Percentiles rank a stretch among this genome's conserved stretches.
These are phyloP conservation scores for Cinchona pubescens DNA, from an alignment of 257 asterid genomes.

Conservation along the genomic window DNA sequence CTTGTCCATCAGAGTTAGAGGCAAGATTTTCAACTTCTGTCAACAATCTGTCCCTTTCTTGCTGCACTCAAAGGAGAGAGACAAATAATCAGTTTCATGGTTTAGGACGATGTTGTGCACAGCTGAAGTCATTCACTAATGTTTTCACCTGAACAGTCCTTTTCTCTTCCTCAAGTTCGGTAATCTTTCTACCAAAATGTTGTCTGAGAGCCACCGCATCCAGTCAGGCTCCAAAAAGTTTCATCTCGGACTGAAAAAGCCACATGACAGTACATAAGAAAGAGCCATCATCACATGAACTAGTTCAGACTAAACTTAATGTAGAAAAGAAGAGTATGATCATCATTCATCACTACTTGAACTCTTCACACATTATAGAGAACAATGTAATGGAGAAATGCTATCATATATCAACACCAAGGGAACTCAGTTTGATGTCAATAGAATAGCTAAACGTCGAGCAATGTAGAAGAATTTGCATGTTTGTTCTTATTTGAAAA, in stretches of 20 bases:
- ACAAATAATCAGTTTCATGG: constrained; percentile 18
- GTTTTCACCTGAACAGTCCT: constrained; percentile 71
- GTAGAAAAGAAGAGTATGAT: not conserved
- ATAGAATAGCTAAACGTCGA: not conserved
- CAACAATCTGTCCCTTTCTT: constrained; percentile 73
- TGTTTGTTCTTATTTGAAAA: not conserved
- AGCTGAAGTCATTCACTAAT: constrained; percentile 5
- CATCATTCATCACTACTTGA: not conserved
- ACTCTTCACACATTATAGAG: not conserved
- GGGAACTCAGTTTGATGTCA: not conserved
- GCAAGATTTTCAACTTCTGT: constrained; percentile 93
- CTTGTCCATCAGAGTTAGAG: constrained; percentile 85
- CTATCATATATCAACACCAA: not conserved
- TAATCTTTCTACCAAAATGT: constrained; percentile 85
- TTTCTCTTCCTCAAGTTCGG: constrained; percentile 98
- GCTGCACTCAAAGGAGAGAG: constrained; percentile 40
- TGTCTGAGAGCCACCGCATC: constrained; percentile 92
- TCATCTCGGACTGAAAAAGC: constrained; percentile 85
- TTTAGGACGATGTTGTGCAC: constrained; percentile 1
- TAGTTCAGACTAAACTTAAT: not conserved
- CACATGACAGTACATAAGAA: constrained; percentile 3
- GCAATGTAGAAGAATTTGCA: not conserved
- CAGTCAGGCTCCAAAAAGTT: constrained; percentile 68
- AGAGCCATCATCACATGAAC: not conserved
- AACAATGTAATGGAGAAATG: not conserved